A percentile compares a stretch with the other conserved stretches of the same genome.
phyloP scores from a whole-genome alignment of 805 yeast genomes.

The Jamesozyma spencerorum region DNA sequence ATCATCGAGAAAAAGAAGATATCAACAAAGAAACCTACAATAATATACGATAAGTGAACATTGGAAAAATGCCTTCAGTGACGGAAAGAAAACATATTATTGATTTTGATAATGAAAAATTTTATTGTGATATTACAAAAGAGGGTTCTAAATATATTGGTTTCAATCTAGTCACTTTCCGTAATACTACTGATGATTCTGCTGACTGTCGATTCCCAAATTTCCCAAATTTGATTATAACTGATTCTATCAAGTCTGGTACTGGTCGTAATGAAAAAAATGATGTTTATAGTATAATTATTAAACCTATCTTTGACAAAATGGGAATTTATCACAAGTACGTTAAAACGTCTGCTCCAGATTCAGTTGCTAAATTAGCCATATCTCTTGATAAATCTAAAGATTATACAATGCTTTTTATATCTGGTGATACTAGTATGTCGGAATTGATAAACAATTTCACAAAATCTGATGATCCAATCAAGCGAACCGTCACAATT shows the following conservation, averaged over 20 bases:
- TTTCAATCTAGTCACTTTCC: constrained; percentile 6
- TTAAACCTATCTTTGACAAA: constrained; percentile 39
- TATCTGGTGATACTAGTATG: constrained; percentile 84
- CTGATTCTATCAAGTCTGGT: constrained; percentile 34
- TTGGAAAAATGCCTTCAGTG: not conserved
- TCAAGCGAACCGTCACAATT: constrained; percentile 11
- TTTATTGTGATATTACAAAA: constrained; percentile 6
- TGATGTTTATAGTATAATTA: constrained; percentile 35
- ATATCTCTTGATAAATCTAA: constrained; percentile 15
- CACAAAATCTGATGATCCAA: constrained; percentile 1
- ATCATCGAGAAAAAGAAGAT: too few relatives aligned
- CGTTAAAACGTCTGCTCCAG: constrained; percentile 34
- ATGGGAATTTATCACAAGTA: constrained; percentile 34
- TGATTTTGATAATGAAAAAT: not conserved
- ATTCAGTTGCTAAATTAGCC: constrained; percentile 37
- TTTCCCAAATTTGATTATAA: constrained; percentile 16
- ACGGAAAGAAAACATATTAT: not conserved
- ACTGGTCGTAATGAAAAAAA: constrained; percentile 26
- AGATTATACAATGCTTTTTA: constrained; percentile 41
- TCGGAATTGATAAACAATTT: constrained; percentile 61
- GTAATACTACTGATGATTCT: not conserved
- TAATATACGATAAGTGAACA: too few relatives aligned
- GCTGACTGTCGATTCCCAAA: not conserved
- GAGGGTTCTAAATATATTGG: constrained; percentile 9
- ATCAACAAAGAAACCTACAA: too few relatives aligned